Evolutionary conservation across 176 grass and related monocot species (phyloP), one percentile per base, ranked within the genome.

Genomic region (Oryza officinalis): DNA sequence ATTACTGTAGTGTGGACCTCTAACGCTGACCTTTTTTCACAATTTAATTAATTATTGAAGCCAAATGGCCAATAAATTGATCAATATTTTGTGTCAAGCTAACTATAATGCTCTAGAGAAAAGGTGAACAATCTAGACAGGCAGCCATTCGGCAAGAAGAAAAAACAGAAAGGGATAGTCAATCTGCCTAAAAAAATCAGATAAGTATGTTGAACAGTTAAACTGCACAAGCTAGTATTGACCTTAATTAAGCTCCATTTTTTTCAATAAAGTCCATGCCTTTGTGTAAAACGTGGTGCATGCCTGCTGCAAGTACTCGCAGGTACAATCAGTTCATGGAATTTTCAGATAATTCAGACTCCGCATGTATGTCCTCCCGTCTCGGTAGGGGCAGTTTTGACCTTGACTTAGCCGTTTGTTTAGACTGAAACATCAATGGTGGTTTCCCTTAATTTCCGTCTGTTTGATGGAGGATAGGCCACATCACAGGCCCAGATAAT

Each of bases 341-440:
- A 35, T 23, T n/a, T 71, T 38, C 69, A 45, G n/a, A 5, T 33
- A 5, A 14, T 17, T 38, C 69, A 45, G n/a, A 5, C 46, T 17
- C 2, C 25, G 57, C 18, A 2, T 20, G 49, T 14, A 59, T 25
- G 57, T 61, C 57, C 2, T 61, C 22, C 8, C 57, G 22, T 10
- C 22, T 22, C 1, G 50, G 50, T 1, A 61, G 57, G 57, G 57
- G 57, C 57, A 25, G 22, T 61, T 10, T 2, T 61, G 57, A 23
- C 8, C 20, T 25, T 23, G 2, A 8, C 17, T 3, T 1, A 9
- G 44, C 37, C 54, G 63, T 81, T 74, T 41, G 87, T 80, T 80
- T 50, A 64, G 77, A 76, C 82, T 70, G 71, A 81, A 85, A 75
- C 63, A 61, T 89, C 76, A 13, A 3, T 8, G 4, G 57, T 26